Base-by-base conservation (phyloP, 495 filamentous ascomycete genomes). In the Hyaloscypha hepaticicola region DNA sequence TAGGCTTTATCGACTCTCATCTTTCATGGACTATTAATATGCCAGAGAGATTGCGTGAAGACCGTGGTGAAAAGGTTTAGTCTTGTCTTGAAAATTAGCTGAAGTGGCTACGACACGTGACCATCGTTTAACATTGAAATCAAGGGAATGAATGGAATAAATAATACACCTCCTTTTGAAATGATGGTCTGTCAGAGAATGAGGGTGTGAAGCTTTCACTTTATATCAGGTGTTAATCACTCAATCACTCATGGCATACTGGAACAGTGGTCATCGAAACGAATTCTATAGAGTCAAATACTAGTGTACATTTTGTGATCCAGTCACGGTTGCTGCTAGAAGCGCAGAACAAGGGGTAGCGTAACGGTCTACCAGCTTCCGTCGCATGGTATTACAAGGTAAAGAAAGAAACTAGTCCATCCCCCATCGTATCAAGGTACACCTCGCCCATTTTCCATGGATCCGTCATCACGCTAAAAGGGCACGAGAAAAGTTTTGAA, bases 341-440 rank as follows among this genome's bases (percentile, higher is more conserved):
- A 64, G 67, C 60, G 62, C 67, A 70, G 60, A 72, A 68, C 71
- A 67, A 73, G 70, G 68, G 31, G 70, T 70, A 65, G 70, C 66
- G 21, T 52, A 72, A 72, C 75, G 72, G 70, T 66, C 68, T 69
- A 61, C 57, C 74, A 72, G 73, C 76, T 66, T 63, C 73, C 50
- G 33, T 27, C 33, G 56, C 56, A 45, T 71, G 75, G 57, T 69
- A 82, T 82, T 83, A 85, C 79, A 85, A 74, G 68, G 82, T 82
- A 82, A 73, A 77, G 74, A 82, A 79, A 59, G 58, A 64, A 68
- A 75, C 31, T 58, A 26, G 22, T 12, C 61, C 60, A 65, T 45
- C 55, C 45, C 34, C 53, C 58, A 11, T 60, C 57, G 56, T 62
- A 63, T 68, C 66, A 67, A 60, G 45, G 57, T 66, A 67, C 64